Conservation (phyloP, 352 stramenopile species). For the Pythium monospermum region DNA sequence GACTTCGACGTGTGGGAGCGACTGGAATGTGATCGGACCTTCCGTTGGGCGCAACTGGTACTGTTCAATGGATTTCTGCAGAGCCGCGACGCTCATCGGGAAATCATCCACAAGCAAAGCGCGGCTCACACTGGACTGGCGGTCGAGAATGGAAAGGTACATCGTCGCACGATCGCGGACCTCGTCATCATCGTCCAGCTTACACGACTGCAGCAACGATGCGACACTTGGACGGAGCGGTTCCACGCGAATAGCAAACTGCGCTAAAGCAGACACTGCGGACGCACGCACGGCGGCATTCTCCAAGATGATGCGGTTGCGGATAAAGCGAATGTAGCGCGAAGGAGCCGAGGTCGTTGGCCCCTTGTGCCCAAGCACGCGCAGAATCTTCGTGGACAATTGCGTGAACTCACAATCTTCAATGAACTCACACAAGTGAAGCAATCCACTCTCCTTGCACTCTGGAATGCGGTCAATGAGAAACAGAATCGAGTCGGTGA, state of each 20-base stretch:
- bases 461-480: slow-evolving; percentile 96
- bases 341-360: slow-evolving; percentile 92
- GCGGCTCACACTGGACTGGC: slow-evolving; percentile 46
- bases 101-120: slow-evolving; percentile 72
- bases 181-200: slow-evolving; percentile 98
- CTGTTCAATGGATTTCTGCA: slow-evolving; percentile 87
- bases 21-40: slow-evolving; percentile 76
- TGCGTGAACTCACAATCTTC: slow-evolving; percentile 95
- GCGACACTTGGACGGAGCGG: slow-evolving; percentile 92
- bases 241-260: slow-evolving; percentile 95
- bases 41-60: slow-evolving; percentile 75
- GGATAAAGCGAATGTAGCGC: slow-evolving; percentile 99
- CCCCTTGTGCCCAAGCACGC: slow-evolving; percentile 94
- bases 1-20: slow-evolving; percentile 79
- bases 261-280: slow-evolving; percentile 93
- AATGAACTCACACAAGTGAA: slow-evolving; percentile 99
- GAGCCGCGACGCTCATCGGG: slow-evolving; percentile 57
- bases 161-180: slow-evolving; percentile 90
- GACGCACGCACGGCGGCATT: slow-evolving; percentile 96
- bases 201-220: slow-evolving; percentile 92
- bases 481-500: slow-evolving; percentile 97
- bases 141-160: slow-evolving; percentile 76
- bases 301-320: slow-evolving; percentile 99
- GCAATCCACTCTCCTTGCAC: slow-evolving; percentile 94
- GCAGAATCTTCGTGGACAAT: slow-evolving; percentile 92